Conservation (phyloP, 2,329 filamentous ascomycete genomes). For the Colletotrichum sp. region DNA sequence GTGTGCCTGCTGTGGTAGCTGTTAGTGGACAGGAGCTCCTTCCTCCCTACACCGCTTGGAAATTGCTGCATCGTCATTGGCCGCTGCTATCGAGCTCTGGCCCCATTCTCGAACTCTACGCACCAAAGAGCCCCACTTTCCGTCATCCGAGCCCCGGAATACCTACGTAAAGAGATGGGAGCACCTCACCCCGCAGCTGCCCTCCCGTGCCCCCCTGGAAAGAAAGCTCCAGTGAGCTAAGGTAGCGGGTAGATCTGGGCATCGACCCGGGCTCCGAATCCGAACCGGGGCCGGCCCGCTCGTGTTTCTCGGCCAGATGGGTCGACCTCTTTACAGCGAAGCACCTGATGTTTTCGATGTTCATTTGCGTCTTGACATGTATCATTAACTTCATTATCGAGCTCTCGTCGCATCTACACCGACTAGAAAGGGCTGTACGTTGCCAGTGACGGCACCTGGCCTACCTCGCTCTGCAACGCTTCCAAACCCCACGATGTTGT, state of each 20-base stretch:
- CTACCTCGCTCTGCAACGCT: not conserved
- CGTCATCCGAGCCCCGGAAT: not conserved
- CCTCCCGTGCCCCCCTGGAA: not conserved
- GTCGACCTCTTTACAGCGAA: not conserved
- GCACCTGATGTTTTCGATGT: fast-evolving
- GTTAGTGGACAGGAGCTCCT: not conserved
- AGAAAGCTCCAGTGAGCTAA: not conserved
- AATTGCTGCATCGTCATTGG: not conserved
- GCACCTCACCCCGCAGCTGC: not conserved
- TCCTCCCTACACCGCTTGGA: not conserved
- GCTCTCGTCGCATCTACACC: not conserved
- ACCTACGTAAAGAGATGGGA: not conserved
- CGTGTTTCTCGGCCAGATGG: not conserved
- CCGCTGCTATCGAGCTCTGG: not conserved
- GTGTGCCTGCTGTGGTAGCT: not conserved
- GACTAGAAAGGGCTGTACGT: not conserved
- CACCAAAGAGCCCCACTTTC: not conserved
- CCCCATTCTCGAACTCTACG: not conserved
- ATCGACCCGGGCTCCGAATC: not conserved
- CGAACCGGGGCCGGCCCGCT: too few species aligned
- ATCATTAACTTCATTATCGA: not conserved
- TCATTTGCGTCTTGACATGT: not conserved
- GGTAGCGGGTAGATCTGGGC: not conserved
- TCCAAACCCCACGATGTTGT: not conserved
- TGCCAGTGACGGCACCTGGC: not conserved